Percentiles rank a stretch among this genome's conserved stretches.
Evolutionary conservation across 176 grass and related monocot species (phyloP).

Genomic region (Microstegium vimineum): DNA sequence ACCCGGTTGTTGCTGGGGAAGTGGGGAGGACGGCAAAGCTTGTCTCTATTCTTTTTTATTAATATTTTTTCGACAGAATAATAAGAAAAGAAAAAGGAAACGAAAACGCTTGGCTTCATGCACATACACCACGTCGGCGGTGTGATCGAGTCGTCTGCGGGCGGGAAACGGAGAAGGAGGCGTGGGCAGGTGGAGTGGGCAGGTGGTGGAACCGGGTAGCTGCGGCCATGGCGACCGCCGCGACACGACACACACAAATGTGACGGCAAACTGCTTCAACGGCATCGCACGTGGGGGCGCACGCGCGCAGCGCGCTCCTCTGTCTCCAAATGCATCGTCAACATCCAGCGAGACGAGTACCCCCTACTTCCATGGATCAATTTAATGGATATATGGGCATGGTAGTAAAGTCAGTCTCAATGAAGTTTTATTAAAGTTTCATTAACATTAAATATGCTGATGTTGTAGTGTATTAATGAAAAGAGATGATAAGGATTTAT

Average conservation of each 20-base stretch:
- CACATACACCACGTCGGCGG: not conserved
- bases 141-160: not conserved
- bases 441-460: too few relatives aligned
- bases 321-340: not conserved
- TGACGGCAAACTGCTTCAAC: not conserved
- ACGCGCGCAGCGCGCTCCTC: too few relatives aligned
- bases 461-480: too few relatives aligned
- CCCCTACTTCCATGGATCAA: too few relatives aligned
- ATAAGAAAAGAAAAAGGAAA: not conserved
- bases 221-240: not conserved
- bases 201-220: not conserved
- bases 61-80: not conserved
- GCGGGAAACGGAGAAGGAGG: not conserved
- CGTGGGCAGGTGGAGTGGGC: not conserved
- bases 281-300: not conserved
- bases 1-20: not conserved
- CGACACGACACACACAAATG: not conserved
- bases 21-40: not conserved
- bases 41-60: not conserved
- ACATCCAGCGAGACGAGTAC: not conserved
- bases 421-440: too few relatives aligned
- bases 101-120: not conserved
- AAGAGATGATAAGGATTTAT: too few relatives aligned
- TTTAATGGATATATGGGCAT: too few relatives aligned
- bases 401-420: too few relatives aligned